Percentiles rank a stretch among this genome's conserved stretches.
phyloP scores from a whole-genome alignment of 2,329 filamentous ascomycete genomes.

The Lecanicillium sp. region DNA sequence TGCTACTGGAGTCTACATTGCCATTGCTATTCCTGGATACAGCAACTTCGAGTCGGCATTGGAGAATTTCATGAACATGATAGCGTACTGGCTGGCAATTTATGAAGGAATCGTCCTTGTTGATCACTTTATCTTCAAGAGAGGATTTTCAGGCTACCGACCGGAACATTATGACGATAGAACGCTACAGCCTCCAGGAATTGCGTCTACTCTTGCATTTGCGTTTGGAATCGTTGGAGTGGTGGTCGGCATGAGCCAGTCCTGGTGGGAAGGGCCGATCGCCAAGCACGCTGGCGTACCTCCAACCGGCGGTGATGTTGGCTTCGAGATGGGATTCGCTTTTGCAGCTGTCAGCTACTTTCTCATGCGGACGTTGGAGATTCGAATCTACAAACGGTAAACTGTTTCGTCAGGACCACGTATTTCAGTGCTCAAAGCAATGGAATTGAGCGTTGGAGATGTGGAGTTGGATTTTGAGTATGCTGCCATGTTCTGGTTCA shows the following conservation, averaged over 20 bases:
- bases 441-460: too few relatives aligned
- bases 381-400: slow-evolving; percentile 28
- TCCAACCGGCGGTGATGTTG: slow-evolving; percentile 30
- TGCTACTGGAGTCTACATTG: slow-evolving; percentile 55
- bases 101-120: slow-evolving; percentile 58
- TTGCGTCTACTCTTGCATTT: slow-evolving; percentile 57
- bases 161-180: slow-evolving; percentile 49
- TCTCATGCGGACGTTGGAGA: slow-evolving; percentile 36
- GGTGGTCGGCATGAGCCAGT: slow-evolving; percentile 61
- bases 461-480: too few relatives aligned
- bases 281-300: slow-evolving; percentile 47
- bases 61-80: slow-evolving; percentile 62
- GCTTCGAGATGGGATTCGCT: slow-evolving; percentile 55
- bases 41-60: slow-evolving; percentile 54
- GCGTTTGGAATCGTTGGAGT: slow-evolving; percentile 56
- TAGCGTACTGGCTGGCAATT: slow-evolving; percentile 67
- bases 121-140: slow-evolving; percentile 62
- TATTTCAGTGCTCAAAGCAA: too few relatives aligned
- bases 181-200: slow-evolving; percentile 49
- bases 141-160: slow-evolving; percentile 51
- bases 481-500: too few relatives aligned
- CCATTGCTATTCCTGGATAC: slow-evolving; percentile 63
- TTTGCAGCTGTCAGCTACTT: slow-evolving; percentile 48
- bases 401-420: too few relatives aligned
- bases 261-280: slow-evolving; percentile 61